phyloP scores from a whole-genome alignment of 2,329 filamentous ascomycete species.

The Aaosphaeria pasadenensis region DNA sequence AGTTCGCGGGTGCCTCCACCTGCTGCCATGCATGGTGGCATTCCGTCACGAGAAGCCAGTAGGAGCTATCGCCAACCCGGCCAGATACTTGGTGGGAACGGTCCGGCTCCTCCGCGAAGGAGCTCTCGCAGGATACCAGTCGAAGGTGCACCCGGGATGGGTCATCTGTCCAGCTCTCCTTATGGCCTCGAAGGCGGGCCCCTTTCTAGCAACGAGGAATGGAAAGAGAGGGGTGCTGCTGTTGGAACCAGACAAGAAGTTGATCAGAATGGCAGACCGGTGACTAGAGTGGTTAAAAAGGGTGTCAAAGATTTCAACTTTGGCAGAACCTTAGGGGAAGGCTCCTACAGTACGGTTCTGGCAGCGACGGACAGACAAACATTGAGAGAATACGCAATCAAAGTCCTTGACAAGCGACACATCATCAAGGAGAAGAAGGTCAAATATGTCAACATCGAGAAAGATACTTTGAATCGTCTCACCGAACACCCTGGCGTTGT shows the following conservation, averaged over 20 bases:
- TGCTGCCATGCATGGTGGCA: constrained; percentile 57
- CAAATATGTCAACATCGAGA: constrained; percentile 99
- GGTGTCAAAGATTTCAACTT: constrained; percentile 97
- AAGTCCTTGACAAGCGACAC: constrained; percentile 95
- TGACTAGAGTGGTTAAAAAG: constrained; percentile 87
- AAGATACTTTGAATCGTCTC: constrained; percentile 92
- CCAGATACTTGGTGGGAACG: constrained; percentile 56
- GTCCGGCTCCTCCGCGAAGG: constrained; percentile 68
- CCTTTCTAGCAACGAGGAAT: constrained; percentile 76
- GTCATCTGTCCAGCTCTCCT: constrained; percentile 33
- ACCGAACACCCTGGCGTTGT: constrained; percentile 97
- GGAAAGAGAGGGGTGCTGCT: constrained; percentile 93
- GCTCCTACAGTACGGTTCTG: constrained; percentile 95
- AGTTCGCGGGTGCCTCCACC: constrained; percentile 60
- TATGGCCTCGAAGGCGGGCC: constrained; percentile 59
- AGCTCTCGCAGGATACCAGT: constrained; percentile 70
- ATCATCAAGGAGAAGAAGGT: constrained; percentile 99
- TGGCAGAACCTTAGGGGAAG: constrained; percentile 85
- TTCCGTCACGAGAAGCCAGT: constrained; percentile 66
- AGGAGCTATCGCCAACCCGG: constrained; percentile 62
- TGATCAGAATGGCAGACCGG: constrained; percentile 77
- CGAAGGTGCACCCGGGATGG: constrained; percentile 29
- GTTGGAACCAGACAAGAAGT: constrained; percentile 77
- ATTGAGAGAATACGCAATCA: constrained; percentile 94
- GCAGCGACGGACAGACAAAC: constrained; percentile 92